Conservation (phyloP, 257 asterid species). For the Lycium ferocissimum region DNA sequence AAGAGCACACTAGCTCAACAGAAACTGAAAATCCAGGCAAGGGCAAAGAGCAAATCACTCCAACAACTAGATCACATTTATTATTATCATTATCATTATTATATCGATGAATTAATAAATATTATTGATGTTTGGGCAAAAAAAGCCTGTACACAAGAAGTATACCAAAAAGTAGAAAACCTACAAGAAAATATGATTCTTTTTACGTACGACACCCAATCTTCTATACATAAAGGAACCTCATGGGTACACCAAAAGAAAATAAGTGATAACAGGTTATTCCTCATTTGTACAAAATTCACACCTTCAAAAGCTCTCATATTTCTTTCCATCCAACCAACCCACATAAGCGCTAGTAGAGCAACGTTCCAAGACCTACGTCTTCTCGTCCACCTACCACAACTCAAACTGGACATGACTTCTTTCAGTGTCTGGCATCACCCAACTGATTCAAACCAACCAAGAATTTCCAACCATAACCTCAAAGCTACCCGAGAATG, state of each 20-base stretch:
- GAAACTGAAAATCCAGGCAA: constrained; percentile 4
- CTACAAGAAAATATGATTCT: neutral
- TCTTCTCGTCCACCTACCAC: neutral
- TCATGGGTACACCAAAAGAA: neutral
- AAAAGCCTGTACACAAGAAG: neutral
- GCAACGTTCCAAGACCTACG: neutral
- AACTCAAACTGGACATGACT: neutral
- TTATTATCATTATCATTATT: neutral
- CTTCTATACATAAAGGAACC: constrained; percentile 11
- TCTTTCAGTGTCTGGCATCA: constrained; percentile 16
- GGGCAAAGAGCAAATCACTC: neutral
- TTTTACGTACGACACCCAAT: neutral
- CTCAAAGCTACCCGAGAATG: neutral
- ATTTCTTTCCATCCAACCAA: neutral
- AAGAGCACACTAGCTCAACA: neutral
- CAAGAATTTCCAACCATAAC: constrained; percentile 16
- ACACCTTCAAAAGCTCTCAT: constrained; percentile 5
- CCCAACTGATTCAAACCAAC: neutral
- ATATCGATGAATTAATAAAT: neutral
- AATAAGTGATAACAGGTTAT: neutral
- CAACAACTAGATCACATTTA: neutral
- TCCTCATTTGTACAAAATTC: neutral
- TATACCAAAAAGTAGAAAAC: neutral
- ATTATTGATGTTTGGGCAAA: constrained; percentile 13
- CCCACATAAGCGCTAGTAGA: neutral